A percentile compares a stretch with the other conserved stretches of the same genome.
Conservation (phyloP, 192 early-diverging fungal genomes). For the Umbelopsis sp. region DNA sequence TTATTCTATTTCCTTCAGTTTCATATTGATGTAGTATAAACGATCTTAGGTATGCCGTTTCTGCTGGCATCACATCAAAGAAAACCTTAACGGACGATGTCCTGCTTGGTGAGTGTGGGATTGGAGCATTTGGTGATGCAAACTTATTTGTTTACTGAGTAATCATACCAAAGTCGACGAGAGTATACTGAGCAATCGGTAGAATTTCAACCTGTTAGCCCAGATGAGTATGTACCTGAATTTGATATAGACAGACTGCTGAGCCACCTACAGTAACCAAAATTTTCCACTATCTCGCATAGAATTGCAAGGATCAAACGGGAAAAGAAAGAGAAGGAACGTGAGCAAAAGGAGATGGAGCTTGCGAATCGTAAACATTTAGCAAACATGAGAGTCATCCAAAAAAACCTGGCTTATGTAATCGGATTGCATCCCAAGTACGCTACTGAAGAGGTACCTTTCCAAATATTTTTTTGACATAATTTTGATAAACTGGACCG, state of each 20-base stretch:
- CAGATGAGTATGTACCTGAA: slow-evolving; percentile 61
- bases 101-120: slow-evolving; percentile 65
- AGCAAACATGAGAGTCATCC: slow-evolving; percentile 86
- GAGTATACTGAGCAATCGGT: slow-evolving; percentile 83
- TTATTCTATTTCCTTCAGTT: not conserved
- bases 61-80: slow-evolving; percentile 95
- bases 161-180: slow-evolving; percentile 54
- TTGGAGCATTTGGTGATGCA: not conserved
- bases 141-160: not conserved
- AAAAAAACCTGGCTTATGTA: slow-evolving; percentile 95
- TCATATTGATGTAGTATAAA: slow-evolving; percentile 5
- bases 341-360: slow-evolving; percentile 82
- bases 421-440: slow-evolving; percentile 84
- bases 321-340: slow-evolving; percentile 59
- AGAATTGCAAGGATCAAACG: slow-evolving; percentile 55
- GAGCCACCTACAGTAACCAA: not conserved
- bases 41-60: slow-evolving; percentile 88
- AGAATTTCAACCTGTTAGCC: slow-evolving; percentile 81
- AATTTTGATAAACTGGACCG: not conserved
- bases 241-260: not conserved
- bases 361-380: slow-evolving; percentile 70
- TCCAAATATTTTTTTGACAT: not conserved
- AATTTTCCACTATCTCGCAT: not conserved
- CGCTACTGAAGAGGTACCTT: slow-evolving; percentile 78
- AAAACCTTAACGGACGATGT: slow-evolving; percentile 85